Base-by-base conservation (phyloP, 176 grass and related monocot genomes). In the Bonia amplexicaulis region DNA sequence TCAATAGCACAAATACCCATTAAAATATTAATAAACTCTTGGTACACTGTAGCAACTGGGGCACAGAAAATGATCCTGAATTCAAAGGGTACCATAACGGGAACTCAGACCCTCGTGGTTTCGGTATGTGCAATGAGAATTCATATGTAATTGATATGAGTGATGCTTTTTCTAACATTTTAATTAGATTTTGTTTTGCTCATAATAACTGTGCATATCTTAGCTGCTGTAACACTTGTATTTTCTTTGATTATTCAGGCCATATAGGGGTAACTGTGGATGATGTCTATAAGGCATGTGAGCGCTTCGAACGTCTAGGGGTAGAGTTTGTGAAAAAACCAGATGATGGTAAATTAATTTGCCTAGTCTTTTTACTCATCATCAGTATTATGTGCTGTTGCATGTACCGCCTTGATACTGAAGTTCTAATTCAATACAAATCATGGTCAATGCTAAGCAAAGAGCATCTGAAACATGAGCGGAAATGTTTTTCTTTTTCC, bases 1-100 rank as follows among this genome's bases (percentile, higher is more conserved):
- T 80, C 5, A 15, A 6, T 85, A 60, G 47, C 53, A 67, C 54
- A 6, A 17, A 20, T 11, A 10, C 58, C 40, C 13, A 40, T 12
- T 68, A 85, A 39, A 19, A 51, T 37, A 68, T 69, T 76, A 14
- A 78, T 71, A 35, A 55, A 29, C 31, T 70, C 22, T 64, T 81
- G 35, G 2, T 71, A 60, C 6, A 31, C 17, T 88, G 73, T 77
- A 98, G 96, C 82, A 98, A 95, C 69, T 98, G 96, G 96, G 96
- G 96, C 19, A 98, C 96, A 1, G 93, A 98, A 87, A 95, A 22
- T 92, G 93, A 98, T 87, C 85, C 93, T 85, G 96, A 95, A 77
- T 98, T 95, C 85, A 98, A 92, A 88, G 91, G 93, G 67, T 95
- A 98, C 83, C 96, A 98, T 80, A 95, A 95, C 76, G 96, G 96